These are phyloP conservation scores for Mycena galopus DNA, from an alignment of 768 basidiomycete genomes.

Conservation along the genomic window DNA sequence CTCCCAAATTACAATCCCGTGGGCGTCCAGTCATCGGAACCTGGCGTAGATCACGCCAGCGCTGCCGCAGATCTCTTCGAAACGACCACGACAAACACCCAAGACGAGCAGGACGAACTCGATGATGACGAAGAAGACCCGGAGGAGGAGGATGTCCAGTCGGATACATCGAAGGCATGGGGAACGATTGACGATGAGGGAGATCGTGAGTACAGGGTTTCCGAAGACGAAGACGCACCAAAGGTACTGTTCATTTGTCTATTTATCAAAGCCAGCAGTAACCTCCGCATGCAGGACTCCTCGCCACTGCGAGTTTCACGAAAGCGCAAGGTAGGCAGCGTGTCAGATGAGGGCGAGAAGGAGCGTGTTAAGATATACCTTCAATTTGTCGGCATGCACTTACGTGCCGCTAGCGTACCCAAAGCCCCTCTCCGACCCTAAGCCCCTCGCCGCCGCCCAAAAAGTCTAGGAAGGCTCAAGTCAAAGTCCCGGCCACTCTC, in stretches of 20 bases:
- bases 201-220: too few species aligned
- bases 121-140: background rate
- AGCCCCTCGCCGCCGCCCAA: background rate
- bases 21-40: conserved; percentile 38
- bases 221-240: too few species aligned
- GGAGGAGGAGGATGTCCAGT: background rate
- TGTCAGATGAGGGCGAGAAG: too few species aligned
- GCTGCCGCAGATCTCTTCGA: conserved; percentile 26
- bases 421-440: too few species aligned
- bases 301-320: too few species aligned
- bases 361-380: too few species aligned
- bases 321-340: too few species aligned
- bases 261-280: too few species aligned
- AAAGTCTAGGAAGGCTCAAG: background rate
- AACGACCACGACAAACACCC: too few species aligned
- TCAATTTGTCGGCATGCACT: too few species aligned
- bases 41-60: conserved; percentile 36
- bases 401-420: too few species aligned
- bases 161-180: background rate
- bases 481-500: background rate
- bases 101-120: conserved; percentile 2
- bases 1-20: conserved; percentile 49
- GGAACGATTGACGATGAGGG: too few species aligned
- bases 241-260: background rate
- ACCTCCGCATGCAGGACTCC: background rate